A percentile compares a stretch with the other conserved stretches of the same genome.
Evolutionary conservation across 306 rosid genomes (phyloP).

Genomic region (Quercus aquifolioides): DNA sequence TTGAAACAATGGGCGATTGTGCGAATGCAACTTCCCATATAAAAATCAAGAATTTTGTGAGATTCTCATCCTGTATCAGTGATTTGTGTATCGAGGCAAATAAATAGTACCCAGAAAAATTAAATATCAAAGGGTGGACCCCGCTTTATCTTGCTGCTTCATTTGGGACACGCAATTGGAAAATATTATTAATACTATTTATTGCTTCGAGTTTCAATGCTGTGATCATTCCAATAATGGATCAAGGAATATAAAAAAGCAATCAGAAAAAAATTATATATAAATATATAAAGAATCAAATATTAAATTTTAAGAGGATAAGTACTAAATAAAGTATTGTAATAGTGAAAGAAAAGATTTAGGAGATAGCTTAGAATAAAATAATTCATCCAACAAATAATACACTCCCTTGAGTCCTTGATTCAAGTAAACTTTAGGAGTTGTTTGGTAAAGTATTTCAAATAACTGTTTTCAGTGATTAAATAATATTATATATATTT

Average conservation of each 20-base stretch:
- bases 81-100: background rate
- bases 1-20: background rate
- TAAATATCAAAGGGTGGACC: conserved; percentile 5
- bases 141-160: background rate
- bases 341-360: too few relatives aligned
- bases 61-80: conserved; percentile 2
- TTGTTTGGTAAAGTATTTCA: too few relatives aligned
- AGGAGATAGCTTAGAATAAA: too few relatives aligned
- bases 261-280: too few relatives aligned
- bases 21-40: background rate
- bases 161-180: background rate
- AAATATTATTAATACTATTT: background rate
- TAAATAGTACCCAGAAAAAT: background rate
- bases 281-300: too few relatives aligned
- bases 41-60: background rate
- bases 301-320: too few relatives aligned
- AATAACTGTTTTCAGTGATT: too few relatives aligned
- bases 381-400: too few relatives aligned
- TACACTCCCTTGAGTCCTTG: too few relatives aligned
- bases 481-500: too few relatives aligned
- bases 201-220: background rate
- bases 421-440: too few relatives aligned
- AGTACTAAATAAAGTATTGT: too few relatives aligned
- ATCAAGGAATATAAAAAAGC: background rate
- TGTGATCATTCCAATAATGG: conserved; percentile 5